phyloP scores from a whole-genome alignment of 352 stramenopile genomes.

The Phytophthora crassamura region DNA sequence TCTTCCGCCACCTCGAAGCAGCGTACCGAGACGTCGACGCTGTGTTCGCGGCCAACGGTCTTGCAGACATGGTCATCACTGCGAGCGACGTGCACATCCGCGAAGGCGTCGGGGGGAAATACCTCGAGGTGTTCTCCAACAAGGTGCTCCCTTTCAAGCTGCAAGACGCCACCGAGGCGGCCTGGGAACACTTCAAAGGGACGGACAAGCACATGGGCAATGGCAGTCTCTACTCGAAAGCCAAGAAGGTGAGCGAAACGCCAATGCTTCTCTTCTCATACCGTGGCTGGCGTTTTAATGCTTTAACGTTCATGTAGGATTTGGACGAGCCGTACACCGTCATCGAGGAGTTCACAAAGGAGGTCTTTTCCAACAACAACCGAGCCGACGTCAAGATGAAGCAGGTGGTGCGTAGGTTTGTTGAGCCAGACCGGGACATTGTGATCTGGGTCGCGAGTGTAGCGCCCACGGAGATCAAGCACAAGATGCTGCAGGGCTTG shows the following conservation, averaged over 20 bases:
- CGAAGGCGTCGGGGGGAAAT: slow-evolving; percentile 15
- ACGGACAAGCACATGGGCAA: slow-evolving; percentile 34
- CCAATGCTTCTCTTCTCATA: not conserved
- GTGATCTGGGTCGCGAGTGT: slow-evolving; percentile 67
- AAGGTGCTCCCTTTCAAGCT: slow-evolving; percentile 36
- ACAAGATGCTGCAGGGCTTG: slow-evolving; percentile 42
- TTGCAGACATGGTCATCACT: slow-evolving; percentile 20
- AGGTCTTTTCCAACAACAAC: slow-evolving; percentile 56
- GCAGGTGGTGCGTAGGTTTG: slow-evolving; percentile 61
- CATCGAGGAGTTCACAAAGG: slow-evolving; percentile 61
- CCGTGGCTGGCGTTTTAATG: not conserved
- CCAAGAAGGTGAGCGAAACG: slow-evolving; percentile 14
- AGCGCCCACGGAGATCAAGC: slow-evolving; percentile 59
- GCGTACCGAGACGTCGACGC: slow-evolving; percentile 21
- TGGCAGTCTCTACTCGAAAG: slow-evolving; percentile 34
- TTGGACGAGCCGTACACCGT: slow-evolving; percentile 55
- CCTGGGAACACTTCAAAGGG: slow-evolving; percentile 40
- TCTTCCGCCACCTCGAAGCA: slow-evolving; percentile 30
- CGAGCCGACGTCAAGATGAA: slow-evolving; percentile 56
- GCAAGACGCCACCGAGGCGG: slow-evolving; percentile 5
- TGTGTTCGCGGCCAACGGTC: slow-evolving; percentile 34
- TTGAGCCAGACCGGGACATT: slow-evolving; percentile 61
- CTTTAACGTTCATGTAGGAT: not conserved
- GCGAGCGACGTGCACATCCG: slow-evolving; percentile 31
- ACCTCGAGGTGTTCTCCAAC: slow-evolving; percentile 32